Percentiles rank a stretch among this genome's conserved stretches.
phyloP scores from a whole-genome alignment of 805 yeast species.

The Spathaspora arborariae region DNA sequence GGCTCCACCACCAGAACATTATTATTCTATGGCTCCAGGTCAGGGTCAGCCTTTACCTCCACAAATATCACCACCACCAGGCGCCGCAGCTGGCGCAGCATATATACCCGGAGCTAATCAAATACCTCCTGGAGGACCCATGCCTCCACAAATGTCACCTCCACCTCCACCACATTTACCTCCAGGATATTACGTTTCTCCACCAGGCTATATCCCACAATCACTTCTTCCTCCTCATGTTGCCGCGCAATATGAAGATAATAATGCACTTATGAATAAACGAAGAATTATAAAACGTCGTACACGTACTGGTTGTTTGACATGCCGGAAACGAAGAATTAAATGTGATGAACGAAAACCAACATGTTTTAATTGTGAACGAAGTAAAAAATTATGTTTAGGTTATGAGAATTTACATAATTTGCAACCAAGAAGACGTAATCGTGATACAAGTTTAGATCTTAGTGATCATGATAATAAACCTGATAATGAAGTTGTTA shows the following conservation, averaged over 20 bases:
- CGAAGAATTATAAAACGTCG: conserved; percentile 52
- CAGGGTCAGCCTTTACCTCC: conserved; percentile 1
- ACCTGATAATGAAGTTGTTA: neutral
- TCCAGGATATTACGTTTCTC: conserved; percentile 1
- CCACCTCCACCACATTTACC: conserved; percentile 2
- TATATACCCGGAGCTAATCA: neutral
- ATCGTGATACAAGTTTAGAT: conserved; percentile 10
- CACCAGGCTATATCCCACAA: conserved; percentile 2
- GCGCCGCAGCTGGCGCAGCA: neutral
- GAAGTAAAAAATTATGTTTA: conserved; percentile 60
- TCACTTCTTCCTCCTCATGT: conserved; percentile 1
- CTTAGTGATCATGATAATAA: conserved; percentile 3
- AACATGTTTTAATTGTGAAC: conserved; percentile 62
- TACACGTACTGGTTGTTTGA: conserved; percentile 72
- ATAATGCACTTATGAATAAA: conserved; percentile 30
- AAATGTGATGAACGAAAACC: conserved; percentile 78
- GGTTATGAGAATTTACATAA: conserved; percentile 49
- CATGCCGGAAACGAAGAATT: conserved; percentile 67
- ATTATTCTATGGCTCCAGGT: neutral
- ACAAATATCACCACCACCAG: conserved; percentile 1
- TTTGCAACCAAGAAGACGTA: conserved; percentile 8
- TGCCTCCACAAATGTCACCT: conserved; percentile 2
- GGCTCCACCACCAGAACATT: conserved; percentile 1
- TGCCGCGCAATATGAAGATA: conserved; percentile 16
- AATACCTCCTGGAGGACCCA: neutral